Base-by-base conservation (phyloP, 2,329 filamentous ascomycete species). In the Penicillium sp. region DNA sequence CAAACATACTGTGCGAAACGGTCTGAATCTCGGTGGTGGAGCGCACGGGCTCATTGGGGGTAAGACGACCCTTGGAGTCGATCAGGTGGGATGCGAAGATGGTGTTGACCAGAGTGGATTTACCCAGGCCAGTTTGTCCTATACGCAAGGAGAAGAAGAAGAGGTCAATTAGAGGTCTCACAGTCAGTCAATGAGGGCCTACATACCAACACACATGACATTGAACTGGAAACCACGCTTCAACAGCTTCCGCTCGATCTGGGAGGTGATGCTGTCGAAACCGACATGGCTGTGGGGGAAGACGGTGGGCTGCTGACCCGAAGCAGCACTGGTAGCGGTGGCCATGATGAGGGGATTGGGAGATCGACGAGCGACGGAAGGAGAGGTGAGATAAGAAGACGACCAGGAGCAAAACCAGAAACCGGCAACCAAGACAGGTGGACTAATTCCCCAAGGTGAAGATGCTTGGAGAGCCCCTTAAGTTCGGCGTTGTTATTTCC, bases 201-300 rank as follows among this genome's bases (percentile, higher is more conserved):
- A 89, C 94, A 79, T 85, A 98, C 95, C 95, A 79, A 98, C 95
- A 79, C 93, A 97, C 81, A 98, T 98, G 76, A 98, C 90, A 79
- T 99, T 99, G 88, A 99, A 99, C 82, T 99, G 95, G 82, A 99
- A 99, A 73, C 95, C 95, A 82, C 95, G 92, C 87, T 99, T 99
- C 83, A 99, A 81, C 77, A 98, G 90, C 90, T 99, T 99, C 84
- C 91, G 90, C 89, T 99, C 95, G 73, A 99, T 99, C 85, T 99
- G 95, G 70, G 90, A 92, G 72, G 95, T 99, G 86, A 99, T 99
- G 84, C 92, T 97, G 85, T 99, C 95, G 84, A 99, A 99, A 87
- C 95, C 95, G 80, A 99, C 95, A 86, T 98, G 95, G 89, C 90
- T 96, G 79, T 95, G 89, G 75, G 95, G 95, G 81, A 91, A 95